A percentile compares a stretch with the other conserved stretches of the same genome.
phyloP scores from a whole-genome alignment of 495 filamentous ascomycete species.

The Penicillium verhagenii region DNA sequence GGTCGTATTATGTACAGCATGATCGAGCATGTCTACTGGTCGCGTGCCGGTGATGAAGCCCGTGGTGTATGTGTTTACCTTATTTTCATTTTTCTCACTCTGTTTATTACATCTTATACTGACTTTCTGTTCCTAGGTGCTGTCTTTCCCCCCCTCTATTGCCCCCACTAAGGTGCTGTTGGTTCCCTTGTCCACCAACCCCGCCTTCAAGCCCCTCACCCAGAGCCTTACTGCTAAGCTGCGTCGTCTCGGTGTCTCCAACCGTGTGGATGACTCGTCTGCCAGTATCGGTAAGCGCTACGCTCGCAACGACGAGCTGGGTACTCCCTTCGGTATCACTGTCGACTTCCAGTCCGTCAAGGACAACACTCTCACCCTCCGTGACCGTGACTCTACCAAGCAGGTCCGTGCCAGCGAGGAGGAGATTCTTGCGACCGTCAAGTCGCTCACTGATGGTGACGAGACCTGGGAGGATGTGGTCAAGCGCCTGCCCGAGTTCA shows the following conservation, averaged over 20 bases:
- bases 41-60: slow-evolving; percentile 59
- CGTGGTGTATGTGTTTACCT: slow-evolving; percentile 56
- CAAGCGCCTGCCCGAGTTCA: slow-evolving; percentile 62
- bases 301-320: slow-evolving; percentile 65
- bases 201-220: slow-evolving; percentile 57
- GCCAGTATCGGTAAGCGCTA: slow-evolving; percentile 71
- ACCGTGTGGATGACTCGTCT: slow-evolving; percentile 63
- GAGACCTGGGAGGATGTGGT: slow-evolving; percentile 65
- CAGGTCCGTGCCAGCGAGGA: slow-evolving; percentile 66
- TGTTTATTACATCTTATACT: neutral
- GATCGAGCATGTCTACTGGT: slow-evolving; percentile 81
- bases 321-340: slow-evolving; percentile 65
- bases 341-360: slow-evolving; percentile 69
- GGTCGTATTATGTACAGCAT: slow-evolving; percentile 75
- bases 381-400: slow-evolving; percentile 65
- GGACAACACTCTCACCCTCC: slow-evolving; percentile 65
- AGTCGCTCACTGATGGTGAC: slow-evolving; percentile 57
- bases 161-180: slow-evolving; percentile 71
- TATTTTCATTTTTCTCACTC: neutral
- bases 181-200: slow-evolving; percentile 61
- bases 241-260: slow-evolving; percentile 58
- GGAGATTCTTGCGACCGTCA: slow-evolving; percentile 62
- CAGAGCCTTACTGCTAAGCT: slow-evolving; percentile 51
- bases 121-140: slow-evolving; percentile 42
- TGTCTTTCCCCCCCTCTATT: slow-evolving; percentile 64